Evolutionary conservation across 2,329 filamentous ascomycete species (phyloP).

Genomic region (Endoconidiophora polonica): DNA sequence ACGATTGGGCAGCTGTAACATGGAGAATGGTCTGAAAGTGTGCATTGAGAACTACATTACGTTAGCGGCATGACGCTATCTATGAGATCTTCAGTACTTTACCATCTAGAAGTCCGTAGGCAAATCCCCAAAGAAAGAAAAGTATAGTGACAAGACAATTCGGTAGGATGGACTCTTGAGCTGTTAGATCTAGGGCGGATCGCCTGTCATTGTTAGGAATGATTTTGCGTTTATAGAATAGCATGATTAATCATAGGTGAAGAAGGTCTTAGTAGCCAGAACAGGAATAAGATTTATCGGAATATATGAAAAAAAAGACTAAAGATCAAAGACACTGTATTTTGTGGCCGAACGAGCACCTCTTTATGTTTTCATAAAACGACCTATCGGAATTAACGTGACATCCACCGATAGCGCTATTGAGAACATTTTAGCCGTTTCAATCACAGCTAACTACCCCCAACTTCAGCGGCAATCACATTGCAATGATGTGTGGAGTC

Average conservation of each 20-base stretch:
- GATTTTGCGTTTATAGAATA: constrained; percentile 7
- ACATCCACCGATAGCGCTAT: no score
- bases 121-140: constrained; percentile 32
- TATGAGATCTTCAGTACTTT: not conserved
- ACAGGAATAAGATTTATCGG: no score
- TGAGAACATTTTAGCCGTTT: no score
- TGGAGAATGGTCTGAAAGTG: constrained; percentile 31
- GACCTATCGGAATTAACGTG: no score
- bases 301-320: no score
- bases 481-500: no score
- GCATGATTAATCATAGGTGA: not conserved
- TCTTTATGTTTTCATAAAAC: no score
- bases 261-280: no score
- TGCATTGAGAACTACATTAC: constrained; percentile 26
- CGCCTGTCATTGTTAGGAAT: constrained; percentile 1
- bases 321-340: no score
- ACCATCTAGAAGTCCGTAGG: constrained; percentile 27
- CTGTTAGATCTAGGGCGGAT: constrained; percentile 7
- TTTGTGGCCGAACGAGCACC: no score
- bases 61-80: not conserved
- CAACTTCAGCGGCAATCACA: no score
- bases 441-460: no score
- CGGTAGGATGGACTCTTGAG: constrained; percentile 9
- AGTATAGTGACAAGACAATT: constrained; percentile 23
- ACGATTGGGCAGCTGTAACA: constrained; percentile 27